Base-by-base conservation (phyloP, 768 basidiomycete species). In the Suillus discolor region DNA sequence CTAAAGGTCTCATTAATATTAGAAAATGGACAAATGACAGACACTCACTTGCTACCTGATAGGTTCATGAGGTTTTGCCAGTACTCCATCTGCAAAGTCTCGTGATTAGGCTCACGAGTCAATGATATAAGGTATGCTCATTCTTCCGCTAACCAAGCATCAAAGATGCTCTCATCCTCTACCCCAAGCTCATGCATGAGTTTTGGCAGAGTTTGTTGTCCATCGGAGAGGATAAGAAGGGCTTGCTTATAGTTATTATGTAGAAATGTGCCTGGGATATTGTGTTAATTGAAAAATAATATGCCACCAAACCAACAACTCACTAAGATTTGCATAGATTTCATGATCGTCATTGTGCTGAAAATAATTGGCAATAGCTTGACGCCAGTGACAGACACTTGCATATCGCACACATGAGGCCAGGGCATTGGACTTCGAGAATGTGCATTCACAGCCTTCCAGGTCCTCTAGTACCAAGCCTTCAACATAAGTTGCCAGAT, bases 241-340 rank as follows among this genome's bases (percentile, higher is more conserved):
- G 71, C 75, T 47, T 76, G 73, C 45, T 67, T 47, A 23, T 76
- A 77, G 67, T 77, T 74, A 39, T 73, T 67, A 38, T 59, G 45
- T 13, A 60, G 34, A 53, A 73, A 71, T 49, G 38, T 66, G 25
- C 47, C 60, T 66, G 12, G 39, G 39, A n/a, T n/a, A n/a, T n/a
- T n/a, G n/a, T n/a, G n/a, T n/a, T n/a, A n/a, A n/a, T n/a, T n/a
- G n/a, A n/a, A n/a, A n/a, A n/a, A n/a, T n/a, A n/a, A n/a, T n/a
- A n/a, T n/a, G n/a, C n/a, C n/a, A n/a, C n/a, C n/a, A n/a, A n/a
- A n/a, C n/a, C n/a, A n/a, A n/a, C n/a, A n/a, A 41, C 44, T 45
- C 4, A 61, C 59, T 18, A 36, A 65, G 60, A 28, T 65, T 61
- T 51, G 41, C 38, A 18, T 65, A 65, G 15, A 62, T 16, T 9